These are phyloP conservation scores for Phalaenopsis aphrodite DNA, from an alignment of 106 monocot species.

Conservation along the genomic window DNA sequence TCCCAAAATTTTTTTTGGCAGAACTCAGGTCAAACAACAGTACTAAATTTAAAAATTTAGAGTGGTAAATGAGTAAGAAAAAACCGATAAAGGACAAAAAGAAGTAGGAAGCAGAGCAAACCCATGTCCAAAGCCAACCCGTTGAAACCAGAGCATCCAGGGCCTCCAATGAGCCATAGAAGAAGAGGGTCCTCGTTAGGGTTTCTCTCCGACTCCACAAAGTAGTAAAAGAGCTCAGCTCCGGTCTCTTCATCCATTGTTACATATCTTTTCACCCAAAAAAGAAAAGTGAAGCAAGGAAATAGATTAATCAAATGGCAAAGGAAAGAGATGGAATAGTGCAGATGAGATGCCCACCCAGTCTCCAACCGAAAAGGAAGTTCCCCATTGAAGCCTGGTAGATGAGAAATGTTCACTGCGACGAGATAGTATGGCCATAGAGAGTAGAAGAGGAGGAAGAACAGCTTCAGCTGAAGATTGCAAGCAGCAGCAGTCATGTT, in stretches of 20 bases:
- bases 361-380: constrained; percentile 25
- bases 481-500: background rate
- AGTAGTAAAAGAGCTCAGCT: constrained; percentile 13
- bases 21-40: no score
- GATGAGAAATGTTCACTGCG: constrained; percentile 11
- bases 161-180: constrained; percentile 19
- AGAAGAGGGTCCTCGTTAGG: constrained; percentile 12
- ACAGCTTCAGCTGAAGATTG: background rate
- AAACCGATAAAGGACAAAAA: background rate
- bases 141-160: constrained; percentile 10
- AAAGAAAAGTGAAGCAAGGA: background rate
- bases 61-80: background rate
- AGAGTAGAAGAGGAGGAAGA: background rate
- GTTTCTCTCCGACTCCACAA: constrained; percentile 13
- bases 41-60: background rate
- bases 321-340: background rate
- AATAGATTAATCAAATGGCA: background rate
- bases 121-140: constrained; percentile 9
- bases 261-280: constrained; percentile 4
- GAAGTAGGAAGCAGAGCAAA: constrained; percentile 2
- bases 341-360: constrained; percentile 3
- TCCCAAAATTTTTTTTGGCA: no score
- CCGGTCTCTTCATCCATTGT: constrained; percentile 10
- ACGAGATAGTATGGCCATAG: background rate
- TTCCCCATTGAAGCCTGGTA: constrained; percentile 16